Conservation (phyloP, 179 eudicot genomes). For the Silene coronaria region DNA sequence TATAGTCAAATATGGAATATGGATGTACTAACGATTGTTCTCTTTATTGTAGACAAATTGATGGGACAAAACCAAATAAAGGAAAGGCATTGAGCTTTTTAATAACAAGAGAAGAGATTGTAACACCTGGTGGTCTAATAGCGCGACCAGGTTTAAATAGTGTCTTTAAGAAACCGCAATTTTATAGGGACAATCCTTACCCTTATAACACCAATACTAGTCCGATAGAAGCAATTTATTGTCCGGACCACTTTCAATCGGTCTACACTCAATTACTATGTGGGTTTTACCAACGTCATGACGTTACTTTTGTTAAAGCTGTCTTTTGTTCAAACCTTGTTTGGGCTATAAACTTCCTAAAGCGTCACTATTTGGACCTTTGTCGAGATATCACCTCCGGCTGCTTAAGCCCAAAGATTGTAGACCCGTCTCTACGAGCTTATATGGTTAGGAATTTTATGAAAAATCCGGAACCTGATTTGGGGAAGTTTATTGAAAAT, state of each 20-base stretch:
- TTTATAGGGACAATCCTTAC: conserved; percentile 30
- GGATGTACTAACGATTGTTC: no score
- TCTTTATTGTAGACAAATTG: conserved; percentile 46
- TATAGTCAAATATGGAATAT: no score
- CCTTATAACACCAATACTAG: conserved; percentile 57
- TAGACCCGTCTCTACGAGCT: conserved; percentile 30
- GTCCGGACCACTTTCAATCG: conserved; percentile 62
- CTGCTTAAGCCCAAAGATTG: conserved; percentile 33
- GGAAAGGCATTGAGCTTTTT: conserved; percentile 62
- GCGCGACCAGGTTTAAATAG: conserved; percentile 60
- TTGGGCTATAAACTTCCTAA: conserved; percentile 60
- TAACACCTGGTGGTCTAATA: conserved; percentile 60
- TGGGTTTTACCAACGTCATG: conserved; percentile 48
- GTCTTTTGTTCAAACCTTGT: conserved; percentile 68
- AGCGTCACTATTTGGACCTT: conserved; percentile 45
- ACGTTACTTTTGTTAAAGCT: conserved; percentile 56
- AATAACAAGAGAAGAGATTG: conserved; percentile 56
- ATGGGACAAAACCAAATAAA: conserved; percentile 40
- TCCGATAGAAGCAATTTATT: conserved; percentile 66
- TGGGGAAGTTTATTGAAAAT: conserved; percentile 35
- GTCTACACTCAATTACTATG: conserved; percentile 69
- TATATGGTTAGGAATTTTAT: conserved; percentile 32
- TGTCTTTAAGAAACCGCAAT: conserved; percentile 53
- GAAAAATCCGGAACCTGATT: conserved; percentile 38
- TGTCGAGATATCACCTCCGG: conserved; percentile 50